Conservation (phyloP, 208 protist species). For the Herpetomonas tarakana region DNA sequence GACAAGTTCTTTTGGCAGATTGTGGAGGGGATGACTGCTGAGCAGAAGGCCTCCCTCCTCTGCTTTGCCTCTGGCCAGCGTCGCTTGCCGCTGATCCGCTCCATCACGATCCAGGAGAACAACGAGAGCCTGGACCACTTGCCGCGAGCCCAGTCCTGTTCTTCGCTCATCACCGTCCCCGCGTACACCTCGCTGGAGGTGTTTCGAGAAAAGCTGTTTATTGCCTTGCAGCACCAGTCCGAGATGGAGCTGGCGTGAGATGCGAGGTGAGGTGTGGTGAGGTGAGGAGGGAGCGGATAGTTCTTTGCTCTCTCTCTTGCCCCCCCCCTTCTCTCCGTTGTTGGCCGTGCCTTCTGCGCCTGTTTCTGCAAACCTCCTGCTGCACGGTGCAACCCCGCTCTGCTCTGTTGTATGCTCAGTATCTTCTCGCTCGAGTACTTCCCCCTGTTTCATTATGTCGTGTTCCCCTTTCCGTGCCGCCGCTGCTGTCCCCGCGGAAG, state of each 20-base stretch:
- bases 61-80: slow-evolving; percentile 89
- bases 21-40: slow-evolving; percentile 73
- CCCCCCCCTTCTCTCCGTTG: too few species aligned
- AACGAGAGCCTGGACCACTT: slow-evolving; percentile 78
- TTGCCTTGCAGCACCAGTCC: slow-evolving; percentile 80
- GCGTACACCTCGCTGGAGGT: slow-evolving; percentile 74
- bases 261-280: too few species aligned
- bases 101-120: slow-evolving; percentile 76
- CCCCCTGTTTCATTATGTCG: too few species aligned
- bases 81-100: slow-evolving; percentile 68
- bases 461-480: too few species aligned
- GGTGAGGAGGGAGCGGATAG: too few species aligned
- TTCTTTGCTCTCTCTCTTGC: too few species aligned
- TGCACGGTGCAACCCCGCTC: too few species aligned
- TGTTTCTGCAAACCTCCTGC: too few species aligned
- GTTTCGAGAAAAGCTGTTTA: slow-evolving; percentile 74
- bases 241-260: slow-evolving; percentile 88
- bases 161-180: slow-evolving; percentile 80
- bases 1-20: slow-evolving; percentile 84
- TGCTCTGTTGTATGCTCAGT: slow-evolving; percentile 2
- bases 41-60: slow-evolving; percentile 77
- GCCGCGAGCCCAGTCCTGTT: slow-evolving; percentile 87
- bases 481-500: too few species aligned
- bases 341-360: too few species aligned
- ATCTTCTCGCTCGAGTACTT: slow-evolving; percentile 6